Base-by-base conservation (phyloP, 441 rosid genomes). In the Capsella rubella region DNA sequence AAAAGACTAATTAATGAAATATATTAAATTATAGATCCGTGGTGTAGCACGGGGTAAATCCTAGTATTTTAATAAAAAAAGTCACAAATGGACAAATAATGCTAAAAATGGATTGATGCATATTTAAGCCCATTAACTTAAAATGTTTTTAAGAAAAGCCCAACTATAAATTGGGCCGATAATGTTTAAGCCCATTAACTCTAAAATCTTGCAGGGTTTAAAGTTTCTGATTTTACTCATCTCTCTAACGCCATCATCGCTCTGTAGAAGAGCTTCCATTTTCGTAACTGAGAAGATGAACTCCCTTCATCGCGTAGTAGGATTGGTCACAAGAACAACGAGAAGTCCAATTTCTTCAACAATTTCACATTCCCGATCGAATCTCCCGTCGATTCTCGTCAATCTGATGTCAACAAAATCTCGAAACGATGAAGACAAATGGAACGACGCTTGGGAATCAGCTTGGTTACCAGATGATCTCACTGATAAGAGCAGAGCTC, bases 381-480 rank as follows among this genome's bases (percentile, higher is more conserved):
- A 75, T 67, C 10, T 55, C 49, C 40, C 54, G 0, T 29, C 66
- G 61, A 37, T 56, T 34, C 59, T 76, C 64, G 35, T 73, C 60
- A 77, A 64, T 45, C 64, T 72, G 21, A 46, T 84, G 27, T 83
- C 92, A 4, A 78, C 83, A 16, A 81, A 82, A 59, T 40, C 88
- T 10, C 56, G 68, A 79, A 80, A 69, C 29, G 85, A 81, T 40
- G 90, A 83, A 29, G 89, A 88, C 7, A 91, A 90, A 55, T 91
- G 97, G 98, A 95, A 95, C 76, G 95, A 92, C 57, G 92, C 97
- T 5, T 90, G 97, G 97, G 99, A 95, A 75, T 72, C 95, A 3
- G 93, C 99, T 39, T 95, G 97, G 98, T 75, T 95, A 16, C 98
- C 98, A 0, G 95, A 88, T 9, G 92, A 92, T 65, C 82, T 94